Base-by-base conservation (phyloP, 441 rosid species). In the Arabidopsis lyrata region DNA sequence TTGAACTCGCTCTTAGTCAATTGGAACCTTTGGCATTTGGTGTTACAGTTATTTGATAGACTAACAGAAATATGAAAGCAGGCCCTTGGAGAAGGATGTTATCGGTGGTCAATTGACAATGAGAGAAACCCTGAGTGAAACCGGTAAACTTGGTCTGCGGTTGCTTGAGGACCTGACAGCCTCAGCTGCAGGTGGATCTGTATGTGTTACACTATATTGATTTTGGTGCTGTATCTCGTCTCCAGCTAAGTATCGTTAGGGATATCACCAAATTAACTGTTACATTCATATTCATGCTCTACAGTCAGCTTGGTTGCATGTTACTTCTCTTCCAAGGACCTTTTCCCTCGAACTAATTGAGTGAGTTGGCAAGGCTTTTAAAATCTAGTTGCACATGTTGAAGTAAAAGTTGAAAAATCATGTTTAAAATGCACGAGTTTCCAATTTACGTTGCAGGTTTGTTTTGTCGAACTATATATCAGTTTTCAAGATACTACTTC, bases 121-220 rank as follows among this genome's bases (percentile, higher is more conserved):
- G 88, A 90, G 86, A 80, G 94, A 85, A 70, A 78, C 80, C 75
- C 76, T 86, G 78, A 84, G 87, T 67, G 80, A 81, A 63, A 79
- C 83, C 58, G 98, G 98, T 80, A 93, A 88, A 80, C 84, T 95
- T 72, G 99, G 97, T 83, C 88, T 93, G 81, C 91, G 85, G 57
- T 81, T 95, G 82, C 99, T 95, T 74, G 99, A 95, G 89, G 98
- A 95, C 94, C 92, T 93, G 92, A 93, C 97, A 91, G 98, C 98
- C 85, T 93, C 95, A 82, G 99, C 98, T 90, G 99, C 97, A 88
- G 97, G 99, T 93, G 99, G 98, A 95, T 91, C 95, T 87, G 98
- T 95, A 95, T 85, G 99, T 95, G 87, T 80, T 83, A 82, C 85
- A 81, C 52, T 75, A 48, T 50, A 67, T 50, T 14, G 35, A 61